Evolutionary conservation across 768 basidiomycete species (phyloP).

Genomic region (Lentinus tigrinus): DNA sequence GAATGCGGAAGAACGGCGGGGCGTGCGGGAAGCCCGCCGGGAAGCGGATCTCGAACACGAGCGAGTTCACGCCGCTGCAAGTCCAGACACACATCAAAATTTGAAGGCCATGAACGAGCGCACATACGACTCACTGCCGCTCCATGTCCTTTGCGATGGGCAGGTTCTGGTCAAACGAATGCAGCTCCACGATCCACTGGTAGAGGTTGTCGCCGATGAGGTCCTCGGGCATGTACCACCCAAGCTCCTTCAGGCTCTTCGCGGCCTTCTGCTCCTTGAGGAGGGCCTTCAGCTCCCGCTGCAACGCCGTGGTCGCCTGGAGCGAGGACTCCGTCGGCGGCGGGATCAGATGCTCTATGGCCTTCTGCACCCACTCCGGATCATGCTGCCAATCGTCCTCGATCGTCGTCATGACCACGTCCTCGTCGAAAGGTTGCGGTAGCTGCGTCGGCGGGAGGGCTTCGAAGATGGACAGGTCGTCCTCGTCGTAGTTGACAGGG

Average conservation of each 20-base stretch:
- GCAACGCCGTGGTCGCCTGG: constrained; percentile 55
- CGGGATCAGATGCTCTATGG: constrained; percentile 50
- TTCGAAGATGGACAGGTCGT: constrained; percentile 47
- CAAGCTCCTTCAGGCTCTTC: constrained; percentile 51
- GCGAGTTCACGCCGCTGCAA: constrained; percentile 53
- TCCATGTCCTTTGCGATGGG: constrained; percentile 64
- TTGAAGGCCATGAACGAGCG: background rate
- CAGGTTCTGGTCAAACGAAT: constrained; percentile 61
- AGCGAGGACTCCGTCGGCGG: constrained; percentile 58
- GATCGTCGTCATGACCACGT: background rate
- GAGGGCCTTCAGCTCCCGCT: constrained; percentile 60
- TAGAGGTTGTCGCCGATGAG: constrained; percentile 65
- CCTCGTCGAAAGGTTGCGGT: background rate
- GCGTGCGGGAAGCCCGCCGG: constrained; percentile 63
- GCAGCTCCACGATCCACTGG: constrained; percentile 74
- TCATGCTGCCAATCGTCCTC: constrained; percentile 56
- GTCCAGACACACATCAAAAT: background rate
- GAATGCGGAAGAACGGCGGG: constrained; percentile 76
- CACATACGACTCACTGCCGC: constrained; percentile 34
- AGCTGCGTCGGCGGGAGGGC: background rate
- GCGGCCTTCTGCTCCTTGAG: constrained; percentile 55
- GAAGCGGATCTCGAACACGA: constrained; percentile 74
- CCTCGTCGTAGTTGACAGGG: constrained; percentile 48
- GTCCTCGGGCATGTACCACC: constrained; percentile 73
- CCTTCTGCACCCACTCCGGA: constrained; percentile 43